Evolutionary conservation across 176 grass and related monocot species (phyloP).

Genomic region (Chloris gayana): DNA sequence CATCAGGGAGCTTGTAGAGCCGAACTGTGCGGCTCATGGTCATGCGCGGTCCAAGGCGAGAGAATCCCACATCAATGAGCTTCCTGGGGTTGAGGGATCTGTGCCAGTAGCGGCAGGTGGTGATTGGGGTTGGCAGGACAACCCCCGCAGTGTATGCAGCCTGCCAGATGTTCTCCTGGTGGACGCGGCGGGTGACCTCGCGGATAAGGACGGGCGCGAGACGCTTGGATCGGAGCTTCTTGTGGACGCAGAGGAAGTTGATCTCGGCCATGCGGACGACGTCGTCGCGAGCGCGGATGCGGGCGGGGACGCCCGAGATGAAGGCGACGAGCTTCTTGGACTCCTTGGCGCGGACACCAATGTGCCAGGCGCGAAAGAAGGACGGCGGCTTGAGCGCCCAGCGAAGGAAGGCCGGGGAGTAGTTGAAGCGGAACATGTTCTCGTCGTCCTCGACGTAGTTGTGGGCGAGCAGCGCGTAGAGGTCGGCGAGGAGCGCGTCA

Average conservation of each 20-base stretch:
- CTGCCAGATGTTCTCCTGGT: conserved; percentile 98
- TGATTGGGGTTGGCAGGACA: conserved; percentile 90
- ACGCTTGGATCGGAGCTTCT: conserved; percentile 99
- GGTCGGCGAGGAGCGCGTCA: conserved; percentile 71
- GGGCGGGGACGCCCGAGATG: conserved; percentile 88
- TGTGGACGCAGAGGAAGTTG: conserved; percentile 99
- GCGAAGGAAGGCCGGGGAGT: conserved; percentile 85
- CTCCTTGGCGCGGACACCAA: conserved; percentile 91
- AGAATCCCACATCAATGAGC: conserved; percentile 95
- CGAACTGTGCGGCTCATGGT: conserved; percentile 96
- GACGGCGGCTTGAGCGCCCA: conserved; percentile 93
- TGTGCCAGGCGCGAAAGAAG: conserved; percentile 95
- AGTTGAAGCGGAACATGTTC: conserved; percentile 99
- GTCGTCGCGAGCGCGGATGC: conserved; percentile 78
- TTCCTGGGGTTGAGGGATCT: conserved; percentile 94
- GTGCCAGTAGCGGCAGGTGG: conserved; percentile 98
- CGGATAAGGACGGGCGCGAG: conserved; percentile 97
- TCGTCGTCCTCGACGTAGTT: conserved; percentile 99
- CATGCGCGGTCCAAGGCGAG: conserved; percentile 86
- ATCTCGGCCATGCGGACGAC: conserved; percentile 97
- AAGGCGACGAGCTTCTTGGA: conserved; percentile 94
- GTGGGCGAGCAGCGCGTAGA: conserved; percentile 81
- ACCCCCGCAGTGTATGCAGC: conserved; percentile 95
- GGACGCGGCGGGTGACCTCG: conserved; percentile 92
- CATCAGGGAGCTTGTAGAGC: conserved; percentile 91